Percentiles rank a stretch among this genome's conserved stretches.
These are phyloP conservation scores for Sophora flavescens DNA, from an alignment of 306 rosid genomes.

Conservation along the genomic window DNA sequence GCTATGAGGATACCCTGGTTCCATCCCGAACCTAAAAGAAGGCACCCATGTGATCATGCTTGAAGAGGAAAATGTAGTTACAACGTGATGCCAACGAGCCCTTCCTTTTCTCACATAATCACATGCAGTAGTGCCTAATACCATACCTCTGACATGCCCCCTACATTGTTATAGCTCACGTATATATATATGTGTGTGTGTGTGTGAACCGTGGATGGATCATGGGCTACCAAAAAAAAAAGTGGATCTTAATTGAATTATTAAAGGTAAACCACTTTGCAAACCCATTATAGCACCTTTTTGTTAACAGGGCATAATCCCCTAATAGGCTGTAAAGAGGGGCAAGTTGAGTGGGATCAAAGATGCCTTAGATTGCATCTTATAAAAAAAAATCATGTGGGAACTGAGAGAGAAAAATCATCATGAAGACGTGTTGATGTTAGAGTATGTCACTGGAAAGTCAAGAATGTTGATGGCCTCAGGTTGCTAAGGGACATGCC, in stretches of 20 bases:
- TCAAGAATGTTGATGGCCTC: conserved; percentile 44
- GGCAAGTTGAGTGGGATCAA: neutral
- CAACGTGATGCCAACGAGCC: conserved; percentile 14
- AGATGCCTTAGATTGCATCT: conserved; percentile 10
- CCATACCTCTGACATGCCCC: conserved; percentile 7
- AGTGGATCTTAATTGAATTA: neutral
- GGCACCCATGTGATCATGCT: neutral
- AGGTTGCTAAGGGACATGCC: conserved; percentile 38
- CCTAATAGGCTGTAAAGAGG: conserved; percentile 36
- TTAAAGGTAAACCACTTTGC: conserved; percentile 31
- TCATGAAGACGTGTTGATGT: conserved; percentile 50
- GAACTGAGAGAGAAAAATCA: neutral
- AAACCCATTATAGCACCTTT: conserved; percentile 26
- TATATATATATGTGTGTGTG: too few relatives aligned
- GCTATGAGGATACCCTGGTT: too few relatives aligned
- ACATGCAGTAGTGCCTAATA: neutral
- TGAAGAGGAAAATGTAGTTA: conserved; percentile 22
- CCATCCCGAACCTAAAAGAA: neutral
- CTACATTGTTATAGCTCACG: neutral
- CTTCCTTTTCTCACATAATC: conserved; percentile 11
- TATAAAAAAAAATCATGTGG: neutral
- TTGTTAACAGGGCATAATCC: conserved; percentile 1
- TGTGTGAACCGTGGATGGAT: neutral
- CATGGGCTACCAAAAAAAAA: neutral
- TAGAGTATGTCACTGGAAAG: conserved; percentile 49